These are phyloP conservation scores for Cladosporium halotolerans DNA, from an alignment of 2,329 filamentous ascomycete genomes.

Conservation along the genomic window DNA sequence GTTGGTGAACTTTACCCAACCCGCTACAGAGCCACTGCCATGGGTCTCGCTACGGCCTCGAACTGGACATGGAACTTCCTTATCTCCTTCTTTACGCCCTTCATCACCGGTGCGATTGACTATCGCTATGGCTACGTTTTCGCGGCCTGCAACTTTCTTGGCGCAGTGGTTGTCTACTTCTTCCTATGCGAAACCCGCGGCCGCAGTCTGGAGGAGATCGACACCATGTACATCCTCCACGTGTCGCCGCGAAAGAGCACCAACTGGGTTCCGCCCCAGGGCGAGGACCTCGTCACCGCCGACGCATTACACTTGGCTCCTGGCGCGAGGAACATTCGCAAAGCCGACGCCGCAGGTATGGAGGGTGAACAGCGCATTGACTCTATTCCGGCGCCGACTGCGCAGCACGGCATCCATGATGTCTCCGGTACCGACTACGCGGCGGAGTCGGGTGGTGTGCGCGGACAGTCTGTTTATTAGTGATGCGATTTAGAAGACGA, in stretches of 20 bases:
- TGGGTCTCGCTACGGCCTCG: constrained; percentile 55
- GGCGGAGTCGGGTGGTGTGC: constrained; percentile 23
- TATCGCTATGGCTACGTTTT: constrained; percentile 32
- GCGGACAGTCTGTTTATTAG: constrained; percentile 7
- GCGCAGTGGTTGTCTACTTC: constrained; percentile 55
- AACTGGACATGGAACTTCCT: constrained; percentile 51
- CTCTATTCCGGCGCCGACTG: constrained; percentile 20
- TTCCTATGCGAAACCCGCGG: constrained; percentile 71
- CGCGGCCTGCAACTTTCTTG: constrained; percentile 27
- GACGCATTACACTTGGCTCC: constrained; percentile 20
- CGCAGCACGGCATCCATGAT: constrained; percentile 25
- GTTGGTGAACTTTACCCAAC: constrained; percentile 50
- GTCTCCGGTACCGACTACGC: constrained; percentile 22
- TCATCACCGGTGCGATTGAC: constrained; percentile 29
- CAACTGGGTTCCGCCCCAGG: constrained; percentile 23
- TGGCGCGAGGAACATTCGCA: constrained; percentile 24
- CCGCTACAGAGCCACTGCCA: constrained; percentile 44
- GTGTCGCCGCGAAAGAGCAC: constrained; percentile 26
- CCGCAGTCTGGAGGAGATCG: constrained; percentile 70
- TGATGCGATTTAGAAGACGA: too few species aligned
- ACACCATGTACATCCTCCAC: constrained; percentile 62
- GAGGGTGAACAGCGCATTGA: constrained; percentile 22
- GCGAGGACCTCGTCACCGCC: constrained; percentile 21
- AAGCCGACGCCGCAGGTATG: constrained; percentile 25
- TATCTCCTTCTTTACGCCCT: constrained; percentile 19